A percentile compares a stretch with the other conserved stretches of the same genome.
These are phyloP conservation scores for Yarrowia deformans DNA, from an alignment of 805 yeast species.

Conservation along the genomic window DNA sequence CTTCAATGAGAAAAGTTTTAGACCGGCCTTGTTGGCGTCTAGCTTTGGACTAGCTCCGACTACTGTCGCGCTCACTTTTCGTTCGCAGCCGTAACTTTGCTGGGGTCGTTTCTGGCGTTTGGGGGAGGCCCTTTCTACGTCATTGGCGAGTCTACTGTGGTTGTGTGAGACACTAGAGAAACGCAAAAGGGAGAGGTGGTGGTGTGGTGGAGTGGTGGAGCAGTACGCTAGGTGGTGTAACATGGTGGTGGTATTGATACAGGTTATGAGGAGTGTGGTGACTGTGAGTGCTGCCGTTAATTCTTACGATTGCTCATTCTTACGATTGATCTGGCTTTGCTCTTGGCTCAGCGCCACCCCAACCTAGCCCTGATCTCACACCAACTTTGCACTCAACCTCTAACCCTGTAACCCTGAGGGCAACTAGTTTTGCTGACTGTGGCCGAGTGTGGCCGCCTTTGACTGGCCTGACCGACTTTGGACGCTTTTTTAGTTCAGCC, in stretches of 20 bases:
- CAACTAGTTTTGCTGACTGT: constrained; percentile 1
- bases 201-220: too few relatives aligned
- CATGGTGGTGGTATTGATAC: too few relatives aligned
- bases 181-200: too few relatives aligned
- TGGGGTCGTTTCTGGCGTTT: too few relatives aligned
- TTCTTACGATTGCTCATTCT: too few relatives aligned
- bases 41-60: constrained; percentile 1
- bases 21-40: not conserved
- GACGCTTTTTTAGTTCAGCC: not conserved
- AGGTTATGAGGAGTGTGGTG: too few relatives aligned
- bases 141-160: too few relatives aligned
- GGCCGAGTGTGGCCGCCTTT: not conserved
- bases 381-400: not conserved
- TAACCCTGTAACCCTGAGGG: not conserved
- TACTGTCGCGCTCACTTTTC: not conserved
- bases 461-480: constrained; percentile 3
- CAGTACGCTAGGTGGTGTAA: too few relatives aligned
- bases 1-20: not conserved
- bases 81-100: not conserved
- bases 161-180: constrained; percentile 6
- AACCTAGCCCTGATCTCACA: constrained; percentile 10
- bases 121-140: constrained; percentile 16
- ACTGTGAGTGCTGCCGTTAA: too few relatives aligned
- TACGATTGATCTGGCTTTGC: too few relatives aligned
- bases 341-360: not conserved